Conservation (phyloP, 2,329 filamentous ascomycete species). For the Stemphylium vesicarium region DNA sequence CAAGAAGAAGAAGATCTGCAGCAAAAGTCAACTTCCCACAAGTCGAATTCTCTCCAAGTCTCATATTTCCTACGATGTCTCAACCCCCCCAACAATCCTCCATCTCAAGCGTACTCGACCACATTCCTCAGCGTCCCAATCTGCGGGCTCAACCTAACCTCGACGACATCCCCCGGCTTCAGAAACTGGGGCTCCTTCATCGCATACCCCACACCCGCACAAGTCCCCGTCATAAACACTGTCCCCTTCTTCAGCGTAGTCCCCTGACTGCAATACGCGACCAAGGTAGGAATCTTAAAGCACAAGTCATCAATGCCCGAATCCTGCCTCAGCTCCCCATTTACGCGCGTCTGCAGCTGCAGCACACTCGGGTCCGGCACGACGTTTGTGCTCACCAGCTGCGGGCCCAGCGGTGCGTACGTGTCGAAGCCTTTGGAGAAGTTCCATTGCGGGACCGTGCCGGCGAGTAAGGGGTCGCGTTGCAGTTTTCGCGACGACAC, state of each 20-base stretch:
- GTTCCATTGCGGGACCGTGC: conserved; percentile 62
- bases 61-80: too few relatives aligned
- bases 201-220: conserved; percentile 49
- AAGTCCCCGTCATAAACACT: conserved; percentile 59
- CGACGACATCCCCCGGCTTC: conserved; percentile 43
- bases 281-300: conserved; percentile 55
- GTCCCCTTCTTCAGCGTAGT: conserved; percentile 56
- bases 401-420: conserved; percentile 61
- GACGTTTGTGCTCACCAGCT: conserved; percentile 53
- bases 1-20: too few relatives aligned
- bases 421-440: conserved; percentile 66
- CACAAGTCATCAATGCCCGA: conserved; percentile 56
- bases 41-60: too few relatives aligned
- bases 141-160: conserved; percentile 37
- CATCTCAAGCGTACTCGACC: conserved; percentile 35
- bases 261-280: conserved; percentile 56
- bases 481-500: conserved; percentile 62
- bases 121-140: conserved; percentile 44
- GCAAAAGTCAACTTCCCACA: too few relatives aligned
- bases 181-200: conserved; percentile 49
- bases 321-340: conserved; percentile 57
- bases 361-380: conserved; percentile 55
- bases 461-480: conserved; percentile 56
- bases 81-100: too few relatives aligned
- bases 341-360: conserved; percentile 55